These are phyloP conservation scores for Senecio squalidus DNA, from an alignment of 140 eudicot species.

Conservation along the genomic window DNA sequence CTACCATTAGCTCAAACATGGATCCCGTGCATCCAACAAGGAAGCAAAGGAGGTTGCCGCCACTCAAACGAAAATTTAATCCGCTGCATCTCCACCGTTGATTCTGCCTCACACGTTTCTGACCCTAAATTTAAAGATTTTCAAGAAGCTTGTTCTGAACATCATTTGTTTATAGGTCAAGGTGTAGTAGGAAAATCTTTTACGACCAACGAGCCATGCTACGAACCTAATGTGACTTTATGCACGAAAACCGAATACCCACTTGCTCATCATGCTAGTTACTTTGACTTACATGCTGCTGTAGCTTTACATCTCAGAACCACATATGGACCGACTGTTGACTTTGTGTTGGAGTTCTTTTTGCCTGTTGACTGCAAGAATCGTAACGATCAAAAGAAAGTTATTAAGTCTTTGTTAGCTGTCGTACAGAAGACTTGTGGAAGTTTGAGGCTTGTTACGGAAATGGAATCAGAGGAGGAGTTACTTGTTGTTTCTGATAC, in stretches of 20 bases:
- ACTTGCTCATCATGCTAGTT: slow-evolving; percentile 79
- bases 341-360: slow-evolving; percentile 90
- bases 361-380: slow-evolving; percentile 60
- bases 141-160: slow-evolving; percentile 89
- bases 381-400: slow-evolving; percentile 44
- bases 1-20: slow-evolving; percentile 88
- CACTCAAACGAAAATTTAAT: slow-evolving; percentile 65
- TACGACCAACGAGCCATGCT: slow-evolving; percentile 63
- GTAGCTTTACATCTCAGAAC: slow-evolving; percentile 87
- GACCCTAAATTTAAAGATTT: slow-evolving; percentile 45
- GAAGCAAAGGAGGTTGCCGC: slow-evolving; percentile 67
- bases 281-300: slow-evolving; percentile 70
- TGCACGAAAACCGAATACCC: slow-evolving; percentile 78
- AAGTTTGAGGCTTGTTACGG: slow-evolving; percentile 60
- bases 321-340: slow-evolving; percentile 38
- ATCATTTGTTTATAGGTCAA: slow-evolving; percentile 85
- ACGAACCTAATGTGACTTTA: slow-evolving; percentile 58
- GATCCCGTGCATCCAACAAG: slow-evolving; percentile 83
- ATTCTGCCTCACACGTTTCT: slow-evolving; percentile 57
- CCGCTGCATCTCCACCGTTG: slow-evolving; percentile 71
- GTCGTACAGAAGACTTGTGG: slow-evolving; percentile 55
- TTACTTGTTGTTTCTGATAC: slow-evolving; percentile 26
- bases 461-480: slow-evolving; percentile 54
- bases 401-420: slow-evolving; percentile 54
- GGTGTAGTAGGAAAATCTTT: slow-evolving; percentile 89